Evolutionary conservation across 1,139 yeast species (phyloP), one percentile per base, ranked within the genome.

Genomic region (Taphrina flavorubra): DNA sequence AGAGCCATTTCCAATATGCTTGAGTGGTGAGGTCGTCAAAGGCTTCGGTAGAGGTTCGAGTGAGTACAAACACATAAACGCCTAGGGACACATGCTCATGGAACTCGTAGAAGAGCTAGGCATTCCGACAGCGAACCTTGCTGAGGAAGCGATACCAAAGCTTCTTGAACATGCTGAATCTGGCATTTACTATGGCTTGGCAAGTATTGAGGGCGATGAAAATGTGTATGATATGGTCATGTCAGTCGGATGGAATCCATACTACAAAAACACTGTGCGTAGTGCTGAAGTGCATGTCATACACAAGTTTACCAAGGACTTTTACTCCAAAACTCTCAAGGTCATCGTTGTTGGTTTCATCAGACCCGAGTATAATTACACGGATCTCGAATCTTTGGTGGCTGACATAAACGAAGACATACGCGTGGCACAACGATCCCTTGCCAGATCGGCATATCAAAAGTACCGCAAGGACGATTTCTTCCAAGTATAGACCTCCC

Each of bases 31-130:
- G 25, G 86, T 95, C 49, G 84, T 90, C 31, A 84, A 94, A 55
- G 99, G 99, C 0, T 94, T 90, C 78, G 99, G 99, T 4, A 84
- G 99, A 70, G 99, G 99, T 0, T 90, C 97, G 79, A 95, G 0
- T 97, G 92, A 74, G 82, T 95, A 61, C 14, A 14, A 39, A 14
- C 14, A 39, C 99, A 0, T 99, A 98, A 18, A 94, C 94, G 37
- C 2, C 25, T 18, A 11, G 1, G 18, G 18, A 44, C 47, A 44
- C 47, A 13, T 44, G 18, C n/a, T n/a, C 14, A 34, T 14, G 13
- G 10, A 25, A 58, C 25, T 31, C 36, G 2, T 4, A 60, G 56
- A 46, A 40, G 63, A 57, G 92, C 34, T 63, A 10, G 67, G 67
- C 47, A 63, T 63, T 14, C 91, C 92, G 0, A 83, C 90, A 11